Base-by-base conservation (phyloP, 1,284 basidiomycete species). In the Gymnopus androsaceus region DNA sequence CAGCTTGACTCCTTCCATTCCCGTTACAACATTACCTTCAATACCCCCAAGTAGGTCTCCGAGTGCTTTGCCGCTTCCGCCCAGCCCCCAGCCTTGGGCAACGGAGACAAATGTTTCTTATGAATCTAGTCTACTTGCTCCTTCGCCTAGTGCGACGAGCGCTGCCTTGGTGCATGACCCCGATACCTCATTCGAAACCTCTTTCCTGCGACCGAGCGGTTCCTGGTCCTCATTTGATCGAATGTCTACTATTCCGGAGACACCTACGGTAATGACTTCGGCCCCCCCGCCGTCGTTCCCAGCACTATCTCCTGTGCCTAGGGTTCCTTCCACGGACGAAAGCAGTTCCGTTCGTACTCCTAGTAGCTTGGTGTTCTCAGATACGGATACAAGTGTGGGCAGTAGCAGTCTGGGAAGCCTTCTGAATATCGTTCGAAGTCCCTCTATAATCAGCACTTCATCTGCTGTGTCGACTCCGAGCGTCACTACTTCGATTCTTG, bases 121-220 rank as follows among this genome's bases (percentile, higher is more conserved):
- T 59, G 87, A 90, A 33, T 88, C 87, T 0, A 85, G 85, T 0
- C 69, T 86, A 15, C 71, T 91, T 21, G 74, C 74, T 9, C 84
- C 88, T 0, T 88, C 87, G 0, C 87, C 86, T 21, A 85, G 87
- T 14, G 69, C 84, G 3, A 75, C 77, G 47, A 84, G 85, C 0
- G 61, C 82, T 21, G 79, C 79, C 0, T 64, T 87, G 27, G 79
- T 77, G 1, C 85, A 88, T 48, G 80, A 77, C 1, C 73, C 69
- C 2, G 88, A 90, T 61, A 70, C 65, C 0, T 88, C 86, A 0
- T 86, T 84, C 59, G 88, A 90, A 45, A 81, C 81, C 0, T 81
- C 81, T 0, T 70, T 80, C 56, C 68, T 82, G 64, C 70, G 76
- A 36, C 78, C 82, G 0, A 81, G 72, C 52, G 72, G 74, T 27